These are phyloP conservation scores for Chalciporus piperatus DNA, from an alignment of 768 basidiomycete genomes.

Conservation along the genomic window DNA sequence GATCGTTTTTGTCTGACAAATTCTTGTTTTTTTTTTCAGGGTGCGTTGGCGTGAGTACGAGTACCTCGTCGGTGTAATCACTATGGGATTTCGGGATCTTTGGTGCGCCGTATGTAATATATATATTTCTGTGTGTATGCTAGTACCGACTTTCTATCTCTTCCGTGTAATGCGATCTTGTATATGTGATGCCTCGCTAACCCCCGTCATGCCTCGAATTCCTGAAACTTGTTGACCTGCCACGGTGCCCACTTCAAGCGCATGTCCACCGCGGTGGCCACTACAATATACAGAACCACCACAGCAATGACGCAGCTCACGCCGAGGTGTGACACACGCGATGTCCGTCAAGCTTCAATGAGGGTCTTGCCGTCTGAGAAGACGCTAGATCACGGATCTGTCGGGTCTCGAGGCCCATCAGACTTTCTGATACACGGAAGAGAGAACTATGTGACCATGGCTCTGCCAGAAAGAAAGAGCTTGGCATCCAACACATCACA, in stretches of 20 bases:
- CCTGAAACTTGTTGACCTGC: background rate
- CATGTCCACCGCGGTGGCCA: background rate
- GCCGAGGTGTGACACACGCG: too few relatives aligned
- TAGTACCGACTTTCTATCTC: background rate
- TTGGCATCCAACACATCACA: too few relatives aligned
- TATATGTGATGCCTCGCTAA: background rate
- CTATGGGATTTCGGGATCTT: background rate
- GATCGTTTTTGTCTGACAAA: background rate
- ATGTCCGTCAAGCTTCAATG: too few relatives aligned
- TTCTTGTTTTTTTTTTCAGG: conserved; percentile 6
- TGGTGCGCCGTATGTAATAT: background rate
- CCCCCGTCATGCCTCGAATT: background rate
- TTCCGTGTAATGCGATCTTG: background rate
- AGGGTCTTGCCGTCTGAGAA: too few relatives aligned
- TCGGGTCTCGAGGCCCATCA: too few relatives aligned
- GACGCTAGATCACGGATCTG: too few relatives aligned
- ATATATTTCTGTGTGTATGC: background rate
- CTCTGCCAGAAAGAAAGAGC: too few relatives aligned
- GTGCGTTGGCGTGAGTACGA: conserved; percentile 24
- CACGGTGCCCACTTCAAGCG: background rate
- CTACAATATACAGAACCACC: too few relatives aligned
- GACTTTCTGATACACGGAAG: too few relatives aligned
- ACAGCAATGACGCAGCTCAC: too few relatives aligned
- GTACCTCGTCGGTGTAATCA: background rate
- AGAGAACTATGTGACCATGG: too few relatives aligned